Evolutionary conservation across 2,329 filamentous ascomycete genomes (phyloP).

Genomic region (Cladosporium austrohemisphaericum): DNA sequence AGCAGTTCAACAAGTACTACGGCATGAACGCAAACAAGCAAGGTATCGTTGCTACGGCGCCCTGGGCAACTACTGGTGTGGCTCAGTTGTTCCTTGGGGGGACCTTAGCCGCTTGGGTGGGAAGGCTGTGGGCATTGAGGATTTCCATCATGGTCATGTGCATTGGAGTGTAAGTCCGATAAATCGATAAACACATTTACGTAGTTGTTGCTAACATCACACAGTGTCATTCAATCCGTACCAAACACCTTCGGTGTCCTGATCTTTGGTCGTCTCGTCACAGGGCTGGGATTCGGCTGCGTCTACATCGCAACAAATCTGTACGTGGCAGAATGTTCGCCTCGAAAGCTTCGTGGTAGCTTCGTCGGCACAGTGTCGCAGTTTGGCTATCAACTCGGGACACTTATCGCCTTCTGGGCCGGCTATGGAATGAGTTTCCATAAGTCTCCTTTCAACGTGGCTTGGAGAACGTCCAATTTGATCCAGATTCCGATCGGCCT

Average conservation of each 20-base stretch:
- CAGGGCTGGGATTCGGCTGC: slow-evolving; percentile 41
- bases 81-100: slow-evolving; percentile 41
- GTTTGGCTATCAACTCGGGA: slow-evolving; percentile 44
- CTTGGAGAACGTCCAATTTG: slow-evolving; percentile 42
- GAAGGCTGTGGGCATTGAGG: slow-evolving; percentile 39
- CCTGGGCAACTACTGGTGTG: slow-evolving; percentile 41
- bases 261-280: slow-evolving; percentile 40
- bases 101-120: slow-evolving; percentile 36
- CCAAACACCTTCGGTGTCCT: slow-evolving; percentile 42
- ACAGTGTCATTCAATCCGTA: slow-evolving; percentile 38
- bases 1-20: slow-evolving; percentile 42
- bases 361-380: slow-evolving; percentile 42
- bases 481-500: slow-evolving; percentile 43
- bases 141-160: slow-evolving; percentile 40
- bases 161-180: slow-evolving; percentile 34
- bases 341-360: slow-evolving; percentile 37
- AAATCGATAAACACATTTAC: no score
- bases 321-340: slow-evolving; percentile 43
- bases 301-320: slow-evolving; percentile 43
- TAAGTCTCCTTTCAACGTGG: slow-evolving; percentile 40
- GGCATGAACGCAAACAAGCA: slow-evolving; percentile 33
- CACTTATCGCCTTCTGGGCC: slow-evolving; percentile 44
- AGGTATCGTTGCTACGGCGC: slow-evolving; percentile 41
- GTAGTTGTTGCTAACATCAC: slow-evolving; percentile 11
- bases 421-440: slow-evolving; percentile 45